phyloP scores from a whole-genome alignment of 176 grass and related monocot species.

The Sorghum bicolor region DNA sequence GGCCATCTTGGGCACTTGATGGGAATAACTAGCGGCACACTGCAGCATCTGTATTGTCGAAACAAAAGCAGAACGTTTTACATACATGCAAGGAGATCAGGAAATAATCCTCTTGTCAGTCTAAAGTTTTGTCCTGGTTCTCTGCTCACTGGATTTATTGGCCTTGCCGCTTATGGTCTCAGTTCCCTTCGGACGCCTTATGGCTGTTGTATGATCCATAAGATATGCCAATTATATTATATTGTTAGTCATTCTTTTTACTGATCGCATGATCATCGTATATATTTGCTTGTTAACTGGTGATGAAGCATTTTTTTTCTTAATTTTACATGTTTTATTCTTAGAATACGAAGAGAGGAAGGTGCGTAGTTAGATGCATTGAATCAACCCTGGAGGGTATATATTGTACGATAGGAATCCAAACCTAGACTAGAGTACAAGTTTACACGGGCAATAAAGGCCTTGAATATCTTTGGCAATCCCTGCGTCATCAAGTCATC shows the following conservation, averaged over 20 bases:
- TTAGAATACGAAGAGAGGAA: too few species aligned
- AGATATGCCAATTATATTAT: slow-evolving; percentile 20
- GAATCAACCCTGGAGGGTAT: too few species aligned
- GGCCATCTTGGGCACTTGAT: slow-evolving; percentile 7
- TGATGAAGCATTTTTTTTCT: not conserved
- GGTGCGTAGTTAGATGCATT: too few species aligned
- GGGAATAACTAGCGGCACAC: slow-evolving; percentile 24
- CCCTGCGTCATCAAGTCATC: too few species aligned
- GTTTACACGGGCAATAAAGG: too few species aligned
- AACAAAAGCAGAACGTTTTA: not conserved
- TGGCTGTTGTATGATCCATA: slow-evolving; percentile 34
- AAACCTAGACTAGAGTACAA: too few species aligned
- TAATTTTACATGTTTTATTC: not conserved
- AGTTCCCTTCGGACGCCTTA: slow-evolving; percentile 18
- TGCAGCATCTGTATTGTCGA: slow-evolving; percentile 20
- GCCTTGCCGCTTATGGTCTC: slow-evolving; percentile 12
- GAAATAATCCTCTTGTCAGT: not conserved
- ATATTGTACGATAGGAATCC: too few species aligned
- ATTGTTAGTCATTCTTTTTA: slow-evolving; percentile 52
- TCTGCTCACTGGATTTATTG: slow-evolving; percentile 7
- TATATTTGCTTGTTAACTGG: not conserved
- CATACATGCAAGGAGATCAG: slow-evolving; percentile 15
- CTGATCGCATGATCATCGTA: not conserved
- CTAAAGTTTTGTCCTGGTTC: not conserved
- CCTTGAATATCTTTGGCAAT: too few species aligned